Percentiles rank a stretch among this genome's conserved stretches.
Evolutionary conservation across 208 protist genomes (phyloP).

Genomic region (Borovskyia barvae): DNA sequence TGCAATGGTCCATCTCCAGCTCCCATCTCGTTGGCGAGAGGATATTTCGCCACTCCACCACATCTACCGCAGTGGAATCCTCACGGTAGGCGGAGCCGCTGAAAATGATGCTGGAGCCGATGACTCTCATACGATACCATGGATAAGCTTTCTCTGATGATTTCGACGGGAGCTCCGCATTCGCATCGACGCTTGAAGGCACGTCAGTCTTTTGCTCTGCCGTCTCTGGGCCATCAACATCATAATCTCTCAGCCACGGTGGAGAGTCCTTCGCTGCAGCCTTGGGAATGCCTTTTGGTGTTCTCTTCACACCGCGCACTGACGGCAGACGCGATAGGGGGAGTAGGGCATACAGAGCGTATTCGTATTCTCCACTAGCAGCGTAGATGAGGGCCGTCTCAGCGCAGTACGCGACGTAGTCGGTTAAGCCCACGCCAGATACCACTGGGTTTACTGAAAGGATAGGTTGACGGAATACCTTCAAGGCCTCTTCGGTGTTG

Average conservation of each 20-base stretch:
- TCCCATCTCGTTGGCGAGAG: background rate
- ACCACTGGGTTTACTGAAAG: conserved; percentile 20
- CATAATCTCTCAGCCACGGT: too few species aligned
- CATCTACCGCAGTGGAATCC: too few species aligned
- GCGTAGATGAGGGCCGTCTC: conserved; percentile 46
- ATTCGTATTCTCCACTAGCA: conserved; percentile 26
- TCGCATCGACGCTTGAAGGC: too few species aligned
- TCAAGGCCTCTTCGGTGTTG: conserved; percentile 27
- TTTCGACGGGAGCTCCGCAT: too few species aligned
- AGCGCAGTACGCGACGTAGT: conserved; percentile 48
- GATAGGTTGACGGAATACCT: conserved; percentile 40
- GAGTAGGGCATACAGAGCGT: conserved; percentile 31
- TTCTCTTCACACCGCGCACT: background rate
- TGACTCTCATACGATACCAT: background rate
- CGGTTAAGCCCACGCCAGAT: conserved; percentile 34
- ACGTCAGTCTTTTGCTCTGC: too few species aligned
- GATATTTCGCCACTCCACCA: conserved; percentile 6
- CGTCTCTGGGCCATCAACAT: too few species aligned
- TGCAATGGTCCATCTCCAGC: conserved; percentile 1
- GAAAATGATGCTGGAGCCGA: background rate
- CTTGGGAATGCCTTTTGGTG: background rate
- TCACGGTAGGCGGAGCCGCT: background rate
- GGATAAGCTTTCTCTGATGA: too few species aligned
- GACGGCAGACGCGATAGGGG: conserved; percentile 15
- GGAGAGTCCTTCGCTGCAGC: too few species aligned